These are phyloP conservation scores for Raphanus raphanistrum DNA, from an alignment of 345 rosid genomes.

Conservation along the genomic window DNA sequence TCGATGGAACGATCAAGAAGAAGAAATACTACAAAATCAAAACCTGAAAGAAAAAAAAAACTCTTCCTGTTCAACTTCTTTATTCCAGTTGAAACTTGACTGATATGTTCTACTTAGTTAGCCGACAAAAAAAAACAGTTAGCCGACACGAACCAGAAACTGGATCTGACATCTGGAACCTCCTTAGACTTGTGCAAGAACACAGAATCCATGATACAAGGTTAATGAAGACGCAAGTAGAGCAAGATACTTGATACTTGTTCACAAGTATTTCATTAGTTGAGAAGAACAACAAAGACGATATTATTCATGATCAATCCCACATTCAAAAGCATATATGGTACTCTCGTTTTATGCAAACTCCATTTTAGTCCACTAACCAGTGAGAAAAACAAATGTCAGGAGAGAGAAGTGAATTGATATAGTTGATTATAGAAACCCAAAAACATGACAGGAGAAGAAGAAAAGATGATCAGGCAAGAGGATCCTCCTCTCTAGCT, in stretches of 20 bases:
- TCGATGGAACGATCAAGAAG: too few relatives aligned
- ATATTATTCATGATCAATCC: slow-evolving; percentile 36
- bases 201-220: background rate
- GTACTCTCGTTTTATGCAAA: slow-evolving; percentile 23
- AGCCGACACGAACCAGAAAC: background rate
- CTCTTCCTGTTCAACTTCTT: too few relatives aligned
- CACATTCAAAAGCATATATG: slow-evolving; percentile 23
- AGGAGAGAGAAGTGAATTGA: slow-evolving; percentile 5
- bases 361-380: slow-evolving; percentile 3
- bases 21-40: too few relatives aligned
- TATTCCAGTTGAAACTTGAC: background rate
- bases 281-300: slow-evolving; percentile 2
- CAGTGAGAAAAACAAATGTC: slow-evolving; percentile 1
- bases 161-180: slow-evolving; percentile 10
- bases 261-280: slow-evolving; percentile 5
- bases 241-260: slow-evolving; percentile 7
- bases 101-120: background rate
- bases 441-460: background rate
- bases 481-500: slow-evolving; percentile 50
- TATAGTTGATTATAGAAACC: background rate
- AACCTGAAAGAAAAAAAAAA: too few relatives aligned
- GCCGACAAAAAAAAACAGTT: background rate
- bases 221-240: background rate
- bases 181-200: background rate
- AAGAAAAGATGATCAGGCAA: slow-evolving; percentile 38